Conservation (phyloP, 2,329 filamentous ascomycete genomes). For the Orbilia blumenaviensis region DNA sequence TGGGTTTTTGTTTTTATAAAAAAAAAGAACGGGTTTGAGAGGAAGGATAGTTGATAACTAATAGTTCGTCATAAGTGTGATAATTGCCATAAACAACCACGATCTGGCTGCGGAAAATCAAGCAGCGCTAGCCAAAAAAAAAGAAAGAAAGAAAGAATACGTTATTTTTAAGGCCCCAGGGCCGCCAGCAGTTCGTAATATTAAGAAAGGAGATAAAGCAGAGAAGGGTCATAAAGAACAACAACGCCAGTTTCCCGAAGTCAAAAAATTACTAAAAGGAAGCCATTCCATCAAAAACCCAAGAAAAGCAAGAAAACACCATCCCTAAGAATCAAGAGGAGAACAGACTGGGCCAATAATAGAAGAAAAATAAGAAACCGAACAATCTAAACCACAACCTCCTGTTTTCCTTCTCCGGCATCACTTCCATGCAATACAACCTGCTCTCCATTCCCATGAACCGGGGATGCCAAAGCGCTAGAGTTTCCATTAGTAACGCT, state of each 20-base stretch:
- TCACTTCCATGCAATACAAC: slow-evolving; percentile 4
- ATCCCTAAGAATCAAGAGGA: not conserved
- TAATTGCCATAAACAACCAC: no score
- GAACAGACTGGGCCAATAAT: not conserved
- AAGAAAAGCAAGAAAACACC: not conserved
- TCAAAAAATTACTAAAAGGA: not conserved
- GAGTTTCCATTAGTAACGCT: no score
- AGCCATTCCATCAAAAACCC: no score
- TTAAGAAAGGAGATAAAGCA: not conserved
- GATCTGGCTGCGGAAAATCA: no score
- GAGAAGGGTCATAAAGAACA: not conserved
- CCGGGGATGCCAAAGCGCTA: no score
- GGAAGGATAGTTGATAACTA: no score
- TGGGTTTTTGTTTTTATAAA: no score
- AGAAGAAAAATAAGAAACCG: not conserved
- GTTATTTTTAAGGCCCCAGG: no score
- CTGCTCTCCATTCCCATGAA: not conserved
- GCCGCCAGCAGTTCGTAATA: no score
- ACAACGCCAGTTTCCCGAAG: not conserved
- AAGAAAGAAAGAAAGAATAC: not conserved
- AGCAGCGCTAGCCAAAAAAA: no score
- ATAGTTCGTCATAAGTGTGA: no score
- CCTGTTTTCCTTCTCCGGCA: slow-evolving; percentile 19
- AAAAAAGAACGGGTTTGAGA: no score
- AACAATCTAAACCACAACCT: slow-evolving; percentile 29